Conservation (phyloP, 257 asterid species). For the Nicotiana otophora region DNA sequence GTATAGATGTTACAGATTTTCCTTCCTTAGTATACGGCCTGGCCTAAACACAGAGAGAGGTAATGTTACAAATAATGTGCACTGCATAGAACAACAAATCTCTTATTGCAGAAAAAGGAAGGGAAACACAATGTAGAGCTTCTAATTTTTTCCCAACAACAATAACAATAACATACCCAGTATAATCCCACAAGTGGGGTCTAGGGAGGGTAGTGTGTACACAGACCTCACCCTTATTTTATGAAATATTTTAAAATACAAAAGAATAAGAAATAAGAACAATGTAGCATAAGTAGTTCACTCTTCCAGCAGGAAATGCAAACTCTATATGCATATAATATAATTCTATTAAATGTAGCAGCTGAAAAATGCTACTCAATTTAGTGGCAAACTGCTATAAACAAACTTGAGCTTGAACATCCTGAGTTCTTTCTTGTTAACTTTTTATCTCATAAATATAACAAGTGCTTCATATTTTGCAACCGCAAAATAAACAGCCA, state of each 20-base stretch:
- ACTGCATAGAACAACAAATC: not conserved
- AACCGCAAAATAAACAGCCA: not conserved
- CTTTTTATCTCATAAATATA: not conserved
- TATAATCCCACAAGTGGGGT: too few relatives aligned
- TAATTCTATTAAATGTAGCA: not conserved
- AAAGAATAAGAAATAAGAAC: not conserved
- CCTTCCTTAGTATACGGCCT: constrained; percentile 47
- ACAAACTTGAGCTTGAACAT: not conserved
- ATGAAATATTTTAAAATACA: not conserved
- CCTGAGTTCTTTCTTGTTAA: not conserved
- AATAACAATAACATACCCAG: too few relatives aligned
- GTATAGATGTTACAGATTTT: constrained; percentile 47
- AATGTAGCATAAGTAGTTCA: not conserved
- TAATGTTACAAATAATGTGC: constrained; percentile 24
- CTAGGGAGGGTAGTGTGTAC: too few relatives aligned
- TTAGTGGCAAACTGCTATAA: not conserved
- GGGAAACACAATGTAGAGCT: not conserved
- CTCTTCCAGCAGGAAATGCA: constrained; percentile 4
- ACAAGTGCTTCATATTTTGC: not conserved
- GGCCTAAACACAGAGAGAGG: constrained; percentile 50
- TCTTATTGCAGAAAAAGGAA: not conserved
- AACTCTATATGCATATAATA: not conserved
- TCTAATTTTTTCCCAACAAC: not conserved
- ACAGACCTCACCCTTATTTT: too few relatives aligned
- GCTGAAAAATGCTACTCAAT: not conserved